These are phyloP conservation scores for Ceratocystiopsis brevicomis DNA, from an alignment of 2,329 filamentous ascomycete species.

Conservation along the genomic window DNA sequence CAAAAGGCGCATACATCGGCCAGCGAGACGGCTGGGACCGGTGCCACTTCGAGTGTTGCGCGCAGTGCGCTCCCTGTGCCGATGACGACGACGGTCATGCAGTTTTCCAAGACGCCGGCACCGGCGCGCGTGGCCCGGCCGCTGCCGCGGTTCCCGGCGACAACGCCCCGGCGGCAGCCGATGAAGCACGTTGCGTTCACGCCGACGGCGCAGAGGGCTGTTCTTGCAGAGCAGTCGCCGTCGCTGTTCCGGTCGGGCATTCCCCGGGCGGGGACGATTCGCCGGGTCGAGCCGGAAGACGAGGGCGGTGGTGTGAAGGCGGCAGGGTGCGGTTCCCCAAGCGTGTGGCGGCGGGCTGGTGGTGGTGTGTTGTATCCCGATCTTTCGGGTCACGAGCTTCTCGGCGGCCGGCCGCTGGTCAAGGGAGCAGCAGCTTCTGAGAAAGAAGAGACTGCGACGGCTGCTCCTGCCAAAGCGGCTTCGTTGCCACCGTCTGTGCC, in stretches of 20 bases:
- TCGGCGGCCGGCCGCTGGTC: neutral
- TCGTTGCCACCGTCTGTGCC: constrained; percentile 22
- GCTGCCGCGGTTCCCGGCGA: constrained; percentile 32
- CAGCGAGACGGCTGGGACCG: neutral
- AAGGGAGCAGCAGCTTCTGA: neutral
- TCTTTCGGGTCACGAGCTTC: constrained; percentile 19
- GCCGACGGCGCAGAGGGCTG: constrained; percentile 39
- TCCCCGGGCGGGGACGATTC: constrained; percentile 19
- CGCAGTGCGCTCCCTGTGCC: constrained; percentile 31
- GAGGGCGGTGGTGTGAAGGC: constrained; percentile 8
- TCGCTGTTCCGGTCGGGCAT: constrained; percentile 34
- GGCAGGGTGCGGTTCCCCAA: constrained; percentile 1
- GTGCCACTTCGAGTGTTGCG: constrained; percentile 13
- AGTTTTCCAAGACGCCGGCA: constrained; percentile 26
- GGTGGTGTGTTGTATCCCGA: constrained; percentile 32
- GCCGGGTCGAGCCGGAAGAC: constrained; percentile 11
- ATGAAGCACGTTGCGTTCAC: constrained; percentile 67
- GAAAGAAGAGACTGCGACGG: constrained; percentile 8
- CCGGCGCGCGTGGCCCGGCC: constrained; percentile 29
- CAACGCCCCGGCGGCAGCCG: constrained; percentile 48
- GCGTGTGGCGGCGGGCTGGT: constrained; percentile 7
- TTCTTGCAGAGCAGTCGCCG: constrained; percentile 29
- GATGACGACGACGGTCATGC: constrained; percentile 9
- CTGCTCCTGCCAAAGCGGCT: constrained; percentile 6
- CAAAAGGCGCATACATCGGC: too few species aligned